Base-by-base conservation (phyloP, 164 flowering plant species). In the Kalanchoe fedtschenkoi region DNA sequence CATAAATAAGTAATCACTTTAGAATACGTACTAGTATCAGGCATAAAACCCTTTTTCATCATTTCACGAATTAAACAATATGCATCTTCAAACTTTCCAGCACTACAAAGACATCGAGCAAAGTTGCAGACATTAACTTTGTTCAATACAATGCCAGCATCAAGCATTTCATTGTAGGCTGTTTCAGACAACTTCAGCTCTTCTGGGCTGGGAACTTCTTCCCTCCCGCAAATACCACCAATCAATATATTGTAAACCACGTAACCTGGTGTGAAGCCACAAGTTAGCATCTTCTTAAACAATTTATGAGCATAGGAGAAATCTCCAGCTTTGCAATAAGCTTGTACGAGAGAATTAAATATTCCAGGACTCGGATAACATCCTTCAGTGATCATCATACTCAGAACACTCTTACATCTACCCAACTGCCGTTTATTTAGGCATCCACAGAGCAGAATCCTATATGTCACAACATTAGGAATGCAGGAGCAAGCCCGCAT, bases 311-410 rank as follows among this genome's bases (percentile, higher is more conserved):
- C 98, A 80, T 84, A 89, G 21, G 74, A 62, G 70, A 76, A 80
- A 65, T 92, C 95, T 35, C 85, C 72, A 0, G 83, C 65, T 54
- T 47, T 77, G 69, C 95, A 92, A 76, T 66, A 89, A 62, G 86
- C 93, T 75, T 86, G 84, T 61, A 89, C 77, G 35, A 92, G 88
- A 67, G 93, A 87, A 71, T 78, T 75, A 71, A 89, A 87, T 62
- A 89, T 72, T 53, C 66, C 70, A 22, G 66, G 84, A 63, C 77
- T 81, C 2, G 98, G 98, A 70, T 78, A 83, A 78, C 91, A 89
- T 38, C 96, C 98, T 78, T 92, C 96, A 4, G 74, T 59, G 8
- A 86, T 82, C 98, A 92, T 92, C 93, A 83, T 89, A 71, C 66
- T 77, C 29, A 92, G 78, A 68, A 92, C 71, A 69, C 89, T 87